Evolutionary conservation across 2,329 filamentous ascomycete genomes (phyloP).

Genomic region (Graphilbum ipis-grandicollis): DNA sequence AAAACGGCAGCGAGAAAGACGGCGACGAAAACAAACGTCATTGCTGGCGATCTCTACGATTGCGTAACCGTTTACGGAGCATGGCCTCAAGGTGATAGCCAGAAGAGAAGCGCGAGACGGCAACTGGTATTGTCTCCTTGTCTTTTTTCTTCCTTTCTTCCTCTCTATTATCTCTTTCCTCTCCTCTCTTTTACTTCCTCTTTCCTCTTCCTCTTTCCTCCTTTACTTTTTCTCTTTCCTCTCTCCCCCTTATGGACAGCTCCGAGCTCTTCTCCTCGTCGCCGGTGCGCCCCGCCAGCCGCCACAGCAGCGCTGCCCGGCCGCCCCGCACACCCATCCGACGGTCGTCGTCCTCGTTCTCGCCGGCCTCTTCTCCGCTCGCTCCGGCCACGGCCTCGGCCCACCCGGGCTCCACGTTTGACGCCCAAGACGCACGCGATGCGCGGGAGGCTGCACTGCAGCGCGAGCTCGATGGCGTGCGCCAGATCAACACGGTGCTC

Average conservation of each 20-base stretch:
- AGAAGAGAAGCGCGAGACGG: too few relatives aligned
- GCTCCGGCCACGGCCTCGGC: constrained; percentile 8
- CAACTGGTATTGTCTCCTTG: too few relatives aligned
- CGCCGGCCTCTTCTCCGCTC: neutral
- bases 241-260: constrained; percentile 7
- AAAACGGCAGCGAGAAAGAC: too few relatives aligned
- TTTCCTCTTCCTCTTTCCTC: neutral
- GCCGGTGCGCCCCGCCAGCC: constrained; percentile 14
- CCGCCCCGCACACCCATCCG: constrained; percentile 14
- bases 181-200: too few relatives aligned
- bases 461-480: constrained; percentile 66
- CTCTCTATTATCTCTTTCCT: neutral
- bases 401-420: constrained; percentile 24
- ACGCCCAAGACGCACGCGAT: constrained; percentile 49
- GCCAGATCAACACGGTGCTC: constrained; percentile 74
- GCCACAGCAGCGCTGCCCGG: constrained; percentile 29
- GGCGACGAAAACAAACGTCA: neutral
- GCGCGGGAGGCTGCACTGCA: constrained; percentile 57
- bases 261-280: constrained; percentile 11
- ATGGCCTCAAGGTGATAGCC: too few relatives aligned
- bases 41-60: neutral
- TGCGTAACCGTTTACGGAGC: too few relatives aligned
- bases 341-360: neutral
- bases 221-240: neutral
- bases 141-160: neutral